Percentiles rank a stretch among this genome's conserved stretches.
These are phyloP conservation scores for Brassica incana DNA, from an alignment of 345 rosid genomes.

Conservation along the genomic window DNA sequence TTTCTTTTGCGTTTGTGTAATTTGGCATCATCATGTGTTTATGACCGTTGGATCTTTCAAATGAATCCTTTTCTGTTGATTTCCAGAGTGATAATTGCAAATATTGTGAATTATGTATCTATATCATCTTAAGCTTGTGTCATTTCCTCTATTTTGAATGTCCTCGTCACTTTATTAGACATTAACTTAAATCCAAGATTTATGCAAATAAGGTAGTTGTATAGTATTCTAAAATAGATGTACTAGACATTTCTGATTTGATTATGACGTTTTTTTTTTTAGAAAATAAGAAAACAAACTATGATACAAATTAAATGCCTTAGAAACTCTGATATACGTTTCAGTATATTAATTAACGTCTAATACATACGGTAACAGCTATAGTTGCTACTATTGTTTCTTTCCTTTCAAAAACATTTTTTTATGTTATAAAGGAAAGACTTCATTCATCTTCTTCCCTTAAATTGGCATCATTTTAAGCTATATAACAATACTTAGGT, in stretches of 20 bases:
- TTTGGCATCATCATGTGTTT: constrained; percentile 6
- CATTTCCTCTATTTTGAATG: neutral
- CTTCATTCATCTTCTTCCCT: neutral
- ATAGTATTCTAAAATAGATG: neutral
- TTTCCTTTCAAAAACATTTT: too few species aligned
- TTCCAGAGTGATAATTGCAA: constrained; percentile 4
- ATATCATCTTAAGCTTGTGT: neutral
- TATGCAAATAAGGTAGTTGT: neutral
- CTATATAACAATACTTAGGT: too few species aligned
- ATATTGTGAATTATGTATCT: constrained; percentile 20
- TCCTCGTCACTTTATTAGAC: neutral
- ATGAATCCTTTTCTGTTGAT: constrained; percentile 17
- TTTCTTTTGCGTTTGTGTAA: constrained; percentile 17
- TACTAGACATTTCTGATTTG: neutral
- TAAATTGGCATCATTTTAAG: neutral
- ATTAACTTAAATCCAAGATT: neutral
- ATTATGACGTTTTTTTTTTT: too few species aligned
- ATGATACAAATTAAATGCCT: neutral
- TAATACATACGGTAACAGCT: neutral
- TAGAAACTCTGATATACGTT: neutral
- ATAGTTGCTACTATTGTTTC: neutral
- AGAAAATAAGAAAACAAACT: neutral
- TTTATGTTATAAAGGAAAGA: too few species aligned
- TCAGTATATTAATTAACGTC: neutral
- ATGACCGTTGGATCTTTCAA: constrained; percentile 29